Base-by-base conservation (phyloP, 2,329 filamentous ascomycete species). In the Capronia coronata region DNA sequence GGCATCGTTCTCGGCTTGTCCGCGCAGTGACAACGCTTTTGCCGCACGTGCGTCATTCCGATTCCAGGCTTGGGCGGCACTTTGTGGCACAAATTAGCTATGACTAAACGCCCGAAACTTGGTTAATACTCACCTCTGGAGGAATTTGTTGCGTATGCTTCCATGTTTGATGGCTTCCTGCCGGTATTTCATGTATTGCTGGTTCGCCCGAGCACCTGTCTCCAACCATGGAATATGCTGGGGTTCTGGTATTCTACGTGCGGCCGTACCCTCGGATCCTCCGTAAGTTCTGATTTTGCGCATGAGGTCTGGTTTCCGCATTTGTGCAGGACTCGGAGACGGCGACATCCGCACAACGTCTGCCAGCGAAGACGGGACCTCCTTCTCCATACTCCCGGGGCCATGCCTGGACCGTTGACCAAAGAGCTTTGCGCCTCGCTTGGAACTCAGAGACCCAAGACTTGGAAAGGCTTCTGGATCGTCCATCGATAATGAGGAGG, bases 151-250 rank as follows among this genome's bases (percentile, higher is more conserved):
- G 56, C 93, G 81, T 65, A 96, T 79, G 60, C 90, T 93, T 59
- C 93, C 93, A 66, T 98, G 93, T 70, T 94, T 94, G 67, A 98
- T 95, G 50, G 93, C 93, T 69, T 97, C 91, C 63, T 90, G 86
- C 46, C 93, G 84, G 59, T 90, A 88, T 71, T 95, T 95, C 59
- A 98, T 79, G 66, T 98, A 98, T 19, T 88, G 84, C 68, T 90
- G 89, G 67, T 98, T 97, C 57, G 87, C 87, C 56, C 80, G 82
- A 46, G 91, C 83, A 18, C 93, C 93, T 2, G 93, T 97, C 68
- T 96, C 91, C 2, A 97, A 73, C 93, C 93, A 98, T 0, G 93
- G 93, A 40, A 98, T 88, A 61, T 96, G 86, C 64, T 93, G 88
- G 8, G 93, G 93, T 49, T 83, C 81, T 14, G 87, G 79, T 48